These are phyloP conservation scores for Cicer yamashitae DNA, from an alignment of 306 rosid genomes.

Conservation along the genomic window DNA sequence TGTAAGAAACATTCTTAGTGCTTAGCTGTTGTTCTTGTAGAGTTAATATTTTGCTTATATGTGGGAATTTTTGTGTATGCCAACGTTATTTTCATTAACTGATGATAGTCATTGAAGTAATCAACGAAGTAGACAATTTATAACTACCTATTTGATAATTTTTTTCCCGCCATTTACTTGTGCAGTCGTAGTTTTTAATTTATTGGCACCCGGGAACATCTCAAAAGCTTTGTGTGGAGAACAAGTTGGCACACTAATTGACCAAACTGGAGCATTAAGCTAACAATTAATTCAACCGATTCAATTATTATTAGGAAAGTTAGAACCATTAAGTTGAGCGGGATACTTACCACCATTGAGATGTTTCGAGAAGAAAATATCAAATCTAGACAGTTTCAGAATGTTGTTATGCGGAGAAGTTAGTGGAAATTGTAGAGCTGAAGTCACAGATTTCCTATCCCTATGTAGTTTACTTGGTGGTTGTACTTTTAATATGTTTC, in stretches of 20 bases:
- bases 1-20: conserved; percentile 3
- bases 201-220: conserved; percentile 71
- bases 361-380: conserved; percentile 41
- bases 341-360: conserved; percentile 26
- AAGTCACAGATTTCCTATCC: conserved; percentile 36
- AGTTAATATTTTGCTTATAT: conserved; percentile 28
- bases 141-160: conserved; percentile 27
- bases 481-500: conserved; percentile 39
- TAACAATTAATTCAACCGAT: conserved; percentile 47
- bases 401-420: conserved; percentile 1
- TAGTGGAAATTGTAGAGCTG: conserved; percentile 40
- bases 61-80: conserved; percentile 11
- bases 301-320: conserved; percentile 37
- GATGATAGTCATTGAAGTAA: conserved; percentile 26
- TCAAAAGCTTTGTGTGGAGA: conserved; percentile 78
- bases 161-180: conserved; percentile 19
- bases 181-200: conserved; percentile 69
- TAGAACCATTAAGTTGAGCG: conserved; percentile 30
- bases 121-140: background rate
- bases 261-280: conserved; percentile 64
- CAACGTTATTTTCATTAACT: conserved; percentile 14
- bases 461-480: conserved; percentile 31
- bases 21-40: conserved; percentile 29
- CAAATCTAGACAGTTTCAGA: conserved; percentile 16
- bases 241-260: conserved; percentile 70